phyloP scores from a whole-genome alignment of 2,329 filamentous ascomycete genomes.

The Hysterium pulicare region DNA sequence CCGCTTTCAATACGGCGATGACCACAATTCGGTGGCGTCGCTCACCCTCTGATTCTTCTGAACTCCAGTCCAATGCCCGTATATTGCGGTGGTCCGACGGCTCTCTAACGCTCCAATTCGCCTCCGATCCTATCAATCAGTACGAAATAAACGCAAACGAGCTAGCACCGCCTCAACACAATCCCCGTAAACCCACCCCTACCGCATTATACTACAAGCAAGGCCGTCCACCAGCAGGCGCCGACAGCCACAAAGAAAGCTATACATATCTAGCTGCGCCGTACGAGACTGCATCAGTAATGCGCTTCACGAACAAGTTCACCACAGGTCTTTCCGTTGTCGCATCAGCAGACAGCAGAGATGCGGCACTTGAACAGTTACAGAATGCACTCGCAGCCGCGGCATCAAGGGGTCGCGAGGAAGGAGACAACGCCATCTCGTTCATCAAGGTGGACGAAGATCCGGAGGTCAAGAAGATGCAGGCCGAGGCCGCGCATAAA shows the following conservation, averaged over 20 bases:
- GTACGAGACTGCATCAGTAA: constrained; percentile 62
- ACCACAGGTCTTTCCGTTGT: constrained; percentile 68
- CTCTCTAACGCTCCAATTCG: constrained; percentile 71
- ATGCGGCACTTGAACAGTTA: constrained; percentile 67
- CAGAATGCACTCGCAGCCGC: constrained; percentile 64
- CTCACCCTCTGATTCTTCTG: constrained; percentile 61
- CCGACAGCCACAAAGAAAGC: constrained; percentile 57
- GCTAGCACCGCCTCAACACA: constrained; percentile 59
- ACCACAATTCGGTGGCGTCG: constrained; percentile 68
- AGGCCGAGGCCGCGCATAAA: constrained; percentile 71
- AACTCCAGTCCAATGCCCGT: constrained; percentile 71
- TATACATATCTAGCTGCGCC: constrained; percentile 75
- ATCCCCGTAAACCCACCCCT: constrained; percentile 49
- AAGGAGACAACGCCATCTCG: constrained; percentile 54
- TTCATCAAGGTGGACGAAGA: constrained; percentile 70
- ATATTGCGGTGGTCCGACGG: constrained; percentile 78
- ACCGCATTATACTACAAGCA: constrained; percentile 27
- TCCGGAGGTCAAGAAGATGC: constrained; percentile 70
- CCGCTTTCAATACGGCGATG: constrained; percentile 61
- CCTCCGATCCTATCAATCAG: constrained; percentile 63
- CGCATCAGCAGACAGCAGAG: constrained; percentile 64
- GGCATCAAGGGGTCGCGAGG: constrained; percentile 46
- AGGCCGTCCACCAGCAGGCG: constrained; percentile 1
- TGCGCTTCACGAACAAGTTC: constrained; percentile 73
- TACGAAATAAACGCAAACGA: constrained; percentile 71